Evolutionary conservation across 2,329 filamentous ascomycete species (phyloP).

Genomic region (Fusarium penzigii): DNA sequence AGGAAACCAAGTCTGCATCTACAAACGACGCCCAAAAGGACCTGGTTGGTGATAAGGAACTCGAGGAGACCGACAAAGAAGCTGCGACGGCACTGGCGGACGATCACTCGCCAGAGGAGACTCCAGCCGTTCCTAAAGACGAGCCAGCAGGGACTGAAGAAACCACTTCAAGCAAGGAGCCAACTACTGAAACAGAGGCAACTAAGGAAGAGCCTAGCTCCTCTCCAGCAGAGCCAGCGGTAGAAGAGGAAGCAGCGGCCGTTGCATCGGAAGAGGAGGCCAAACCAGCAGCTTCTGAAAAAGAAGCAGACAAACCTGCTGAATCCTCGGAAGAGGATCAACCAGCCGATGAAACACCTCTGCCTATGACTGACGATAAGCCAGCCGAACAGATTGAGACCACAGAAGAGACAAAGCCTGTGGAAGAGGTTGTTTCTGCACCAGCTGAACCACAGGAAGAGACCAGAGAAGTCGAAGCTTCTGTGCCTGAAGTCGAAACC

Average conservation of each 20-base stretch:
- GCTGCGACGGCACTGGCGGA: conserved; percentile 4
- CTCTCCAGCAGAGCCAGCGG: not conserved
- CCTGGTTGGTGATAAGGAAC: conserved; percentile 1
- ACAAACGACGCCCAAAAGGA: conserved; percentile 15
- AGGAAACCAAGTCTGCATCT: conserved; percentile 11
- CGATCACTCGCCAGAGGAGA: conserved; percentile 6
- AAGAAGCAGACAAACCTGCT: not conserved
- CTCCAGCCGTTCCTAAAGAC: conserved; percentile 4
- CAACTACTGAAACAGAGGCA: not conserved
- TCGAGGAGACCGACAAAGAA: conserved; percentile 3
- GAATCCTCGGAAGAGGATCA: conserved; percentile 11
- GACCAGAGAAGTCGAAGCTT: conserved; percentile 12
- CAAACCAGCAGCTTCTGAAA: conserved; percentile 2
- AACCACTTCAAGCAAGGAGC: conserved; percentile 1
- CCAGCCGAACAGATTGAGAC: conserved; percentile 21
- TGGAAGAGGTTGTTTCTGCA: conserved; percentile 9
- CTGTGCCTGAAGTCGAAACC: conserved; percentile 14
- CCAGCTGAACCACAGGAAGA: conserved; percentile 10
- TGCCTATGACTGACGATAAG: conserved; percentile 24
- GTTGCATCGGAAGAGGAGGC: conserved; percentile 7
- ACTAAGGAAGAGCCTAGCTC: not conserved
- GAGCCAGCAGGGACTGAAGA: conserved; percentile 2
- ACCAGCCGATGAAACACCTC: conserved; percentile 15
- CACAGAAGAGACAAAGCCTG: conserved; percentile 15
- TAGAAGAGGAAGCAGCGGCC: conserved; percentile 3